These are phyloP conservation scores for Lasiosphaeriaceae sp. DNA, from an alignment of 495 filamentous ascomycete species.

Conservation along the genomic window DNA sequence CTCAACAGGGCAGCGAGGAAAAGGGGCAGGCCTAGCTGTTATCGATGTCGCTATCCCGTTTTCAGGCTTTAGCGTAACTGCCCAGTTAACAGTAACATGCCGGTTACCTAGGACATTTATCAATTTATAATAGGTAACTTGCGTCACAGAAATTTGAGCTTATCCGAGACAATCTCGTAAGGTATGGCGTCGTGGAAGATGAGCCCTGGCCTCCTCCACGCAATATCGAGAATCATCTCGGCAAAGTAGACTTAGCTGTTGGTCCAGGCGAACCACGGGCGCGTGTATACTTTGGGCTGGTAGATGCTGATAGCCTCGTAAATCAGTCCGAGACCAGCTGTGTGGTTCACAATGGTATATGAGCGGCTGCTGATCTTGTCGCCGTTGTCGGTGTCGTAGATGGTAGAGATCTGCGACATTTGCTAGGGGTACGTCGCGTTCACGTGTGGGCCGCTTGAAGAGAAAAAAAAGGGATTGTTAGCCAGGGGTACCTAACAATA, in stretches of 20 bases:
- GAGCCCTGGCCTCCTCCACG: constrained; percentile 35
- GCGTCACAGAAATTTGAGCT: too few relatives aligned
- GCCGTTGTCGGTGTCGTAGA: constrained; percentile 35
- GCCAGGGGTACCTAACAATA: too few relatives aligned
- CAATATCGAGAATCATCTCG: constrained; percentile 48
- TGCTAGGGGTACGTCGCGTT: constrained; percentile 5
- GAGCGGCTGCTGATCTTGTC: too few relatives aligned
- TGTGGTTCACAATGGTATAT: too few relatives aligned
- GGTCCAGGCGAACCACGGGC: constrained; percentile 55
- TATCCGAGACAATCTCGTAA: neutral
- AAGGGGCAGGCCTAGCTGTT: too few relatives aligned
- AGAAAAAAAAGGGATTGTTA: too few relatives aligned
- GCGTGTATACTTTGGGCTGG: constrained; percentile 40
- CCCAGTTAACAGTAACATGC: too few relatives aligned
- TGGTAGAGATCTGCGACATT: constrained; percentile 5
- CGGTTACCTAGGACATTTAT: too few relatives aligned
- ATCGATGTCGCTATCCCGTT: too few relatives aligned
- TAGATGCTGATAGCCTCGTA: constrained; percentile 47
- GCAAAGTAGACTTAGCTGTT: constrained; percentile 56
- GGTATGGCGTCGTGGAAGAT: neutral
- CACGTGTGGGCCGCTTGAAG: constrained; percentile 6
- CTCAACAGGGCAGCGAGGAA: too few relatives aligned
- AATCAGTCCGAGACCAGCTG: constrained; percentile 32
- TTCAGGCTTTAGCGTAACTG: too few relatives aligned
- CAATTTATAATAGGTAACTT: too few relatives aligned